Evolutionary conservation across 1,284 basidiomycete genomes (phyloP).

Genomic region (Cryptococcus sp.): DNA sequence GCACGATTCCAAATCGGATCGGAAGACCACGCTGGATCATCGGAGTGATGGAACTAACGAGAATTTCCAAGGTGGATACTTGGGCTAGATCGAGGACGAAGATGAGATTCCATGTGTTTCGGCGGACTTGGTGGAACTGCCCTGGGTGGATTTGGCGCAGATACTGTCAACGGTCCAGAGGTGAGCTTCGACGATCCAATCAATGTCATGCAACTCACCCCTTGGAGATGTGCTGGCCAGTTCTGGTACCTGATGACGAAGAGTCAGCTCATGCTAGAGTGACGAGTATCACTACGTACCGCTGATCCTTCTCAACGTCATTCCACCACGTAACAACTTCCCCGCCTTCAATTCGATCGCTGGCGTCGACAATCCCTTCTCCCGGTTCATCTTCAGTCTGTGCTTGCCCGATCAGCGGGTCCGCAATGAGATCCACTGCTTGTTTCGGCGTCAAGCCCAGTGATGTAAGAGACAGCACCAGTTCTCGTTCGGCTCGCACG

Average conservation of each 20-base stretch:
- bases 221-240: conserved; percentile 35
- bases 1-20: conserved; percentile 80
- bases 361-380: conserved; percentile 82
- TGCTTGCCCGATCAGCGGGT: conserved; percentile 60
- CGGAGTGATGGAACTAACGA: conserved; percentile 64
- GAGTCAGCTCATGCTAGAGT: background rate
- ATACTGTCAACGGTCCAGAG: conserved; percentile 24
- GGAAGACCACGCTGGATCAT: conserved; percentile 74
- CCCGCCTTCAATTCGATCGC: conserved; percentile 78
- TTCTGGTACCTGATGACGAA: conserved; percentile 29
- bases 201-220: conserved; percentile 25
- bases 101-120: conserved; percentile 79
- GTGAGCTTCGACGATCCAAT: background rate
- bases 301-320: conserved; percentile 80
- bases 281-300: conserved; percentile 54
- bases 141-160: conserved; percentile 60
- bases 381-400: conserved; percentile 61
- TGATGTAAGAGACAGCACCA: conserved; percentile 64
- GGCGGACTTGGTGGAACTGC: conserved; percentile 68
- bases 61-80: conserved; percentile 62
- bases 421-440: conserved; percentile 71
- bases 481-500: conserved; percentile 70
- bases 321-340: conserved; percentile 82
- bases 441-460: conserved; percentile 66
- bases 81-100: conserved; percentile 76